These are phyloP conservation scores for Penicillium verhagenii DNA, from an alignment of 495 filamentous ascomycete species.

Conservation along the genomic window DNA sequence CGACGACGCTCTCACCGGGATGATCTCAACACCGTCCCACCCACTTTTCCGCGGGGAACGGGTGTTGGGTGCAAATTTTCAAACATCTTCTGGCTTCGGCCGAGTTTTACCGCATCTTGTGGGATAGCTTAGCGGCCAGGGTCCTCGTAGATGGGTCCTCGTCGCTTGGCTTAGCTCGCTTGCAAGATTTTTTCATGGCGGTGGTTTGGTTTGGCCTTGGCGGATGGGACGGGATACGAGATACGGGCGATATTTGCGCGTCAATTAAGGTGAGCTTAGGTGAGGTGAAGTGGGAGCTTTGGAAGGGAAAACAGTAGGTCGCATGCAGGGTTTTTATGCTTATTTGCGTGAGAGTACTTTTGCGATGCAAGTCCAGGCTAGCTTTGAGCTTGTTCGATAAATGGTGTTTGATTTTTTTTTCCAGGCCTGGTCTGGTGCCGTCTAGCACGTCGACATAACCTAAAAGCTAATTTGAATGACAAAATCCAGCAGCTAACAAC, in stretches of 20 bases:
- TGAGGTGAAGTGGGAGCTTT: no score
- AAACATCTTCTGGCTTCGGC: neutral
- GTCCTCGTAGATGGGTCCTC: neutral
- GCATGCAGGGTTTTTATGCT: neutral
- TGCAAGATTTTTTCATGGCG: neutral
- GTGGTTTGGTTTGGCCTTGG: neutral
- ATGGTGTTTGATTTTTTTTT: neutral
- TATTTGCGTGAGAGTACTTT: neutral
- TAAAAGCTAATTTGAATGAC: neutral
- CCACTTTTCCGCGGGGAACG: neutral
- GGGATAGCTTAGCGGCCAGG: neutral
- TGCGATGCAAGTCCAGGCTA: neutral
- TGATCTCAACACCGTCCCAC: neutral
- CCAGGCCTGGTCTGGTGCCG: neutral
- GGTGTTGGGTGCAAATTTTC: neutral
- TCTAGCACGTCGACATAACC: neutral
- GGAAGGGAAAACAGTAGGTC: no score
- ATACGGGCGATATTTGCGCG: neutral
- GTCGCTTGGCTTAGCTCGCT: slow-evolving; percentile 3
- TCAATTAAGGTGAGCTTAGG: neutral
- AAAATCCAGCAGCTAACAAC: slow-evolving; percentile 6
- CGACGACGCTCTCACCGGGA: neutral
- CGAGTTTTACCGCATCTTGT: neutral
- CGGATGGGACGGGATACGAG: neutral
- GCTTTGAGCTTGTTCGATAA: no score